phyloP scores from a whole-genome alignment of 1,284 basidiomycete species.

The Agroathelia rolfsii region DNA sequence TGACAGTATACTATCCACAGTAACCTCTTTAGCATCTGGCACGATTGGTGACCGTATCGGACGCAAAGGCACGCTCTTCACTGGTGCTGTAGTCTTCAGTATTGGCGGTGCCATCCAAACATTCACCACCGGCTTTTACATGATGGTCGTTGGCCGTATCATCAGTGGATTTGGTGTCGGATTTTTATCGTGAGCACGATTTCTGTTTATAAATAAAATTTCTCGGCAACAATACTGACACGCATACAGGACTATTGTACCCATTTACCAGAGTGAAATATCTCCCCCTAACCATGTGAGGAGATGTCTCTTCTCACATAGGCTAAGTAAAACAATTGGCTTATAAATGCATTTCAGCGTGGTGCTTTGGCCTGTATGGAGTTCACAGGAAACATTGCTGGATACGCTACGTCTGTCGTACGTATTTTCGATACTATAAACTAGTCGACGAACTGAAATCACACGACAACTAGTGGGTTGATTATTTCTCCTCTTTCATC shows the following conservation, averaged over 20 bases:
- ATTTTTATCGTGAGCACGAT: constrained; percentile 62
- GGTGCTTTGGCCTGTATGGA: constrained; percentile 94
- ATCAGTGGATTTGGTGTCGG: constrained; percentile 92
- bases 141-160: constrained; percentile 85
- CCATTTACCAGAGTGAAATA: constrained; percentile 96
- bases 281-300: constrained; percentile 87
- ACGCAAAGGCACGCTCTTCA: constrained; percentile 79
- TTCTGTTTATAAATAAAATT: constrained; percentile 1
- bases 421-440: constrained; percentile 21
- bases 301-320: constrained; percentile 10
- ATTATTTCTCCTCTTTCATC: constrained; percentile 88
- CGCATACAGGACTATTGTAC: constrained; percentile 76
- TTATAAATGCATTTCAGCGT: constrained; percentile 37
- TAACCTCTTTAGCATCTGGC: constrained; percentile 86
- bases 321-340: too few relatives aligned
- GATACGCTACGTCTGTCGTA: constrained; percentile 92
- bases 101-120: constrained; percentile 88
- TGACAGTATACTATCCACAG: constrained; percentile 27
- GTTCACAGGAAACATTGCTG: constrained; percentile 90
- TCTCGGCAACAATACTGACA: constrained; percentile 4
- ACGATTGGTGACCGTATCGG: constrained; percentile 83
- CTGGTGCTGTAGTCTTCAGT: constrained; percentile 82
- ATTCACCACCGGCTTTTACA: constrained; percentile 71
- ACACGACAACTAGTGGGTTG: constrained; percentile 91
- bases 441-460: too few relatives aligned